Evolutionary conservation across 2,329 filamentous ascomycete genomes (phyloP).

Genomic region (Rutstroemia sp.): DNA sequence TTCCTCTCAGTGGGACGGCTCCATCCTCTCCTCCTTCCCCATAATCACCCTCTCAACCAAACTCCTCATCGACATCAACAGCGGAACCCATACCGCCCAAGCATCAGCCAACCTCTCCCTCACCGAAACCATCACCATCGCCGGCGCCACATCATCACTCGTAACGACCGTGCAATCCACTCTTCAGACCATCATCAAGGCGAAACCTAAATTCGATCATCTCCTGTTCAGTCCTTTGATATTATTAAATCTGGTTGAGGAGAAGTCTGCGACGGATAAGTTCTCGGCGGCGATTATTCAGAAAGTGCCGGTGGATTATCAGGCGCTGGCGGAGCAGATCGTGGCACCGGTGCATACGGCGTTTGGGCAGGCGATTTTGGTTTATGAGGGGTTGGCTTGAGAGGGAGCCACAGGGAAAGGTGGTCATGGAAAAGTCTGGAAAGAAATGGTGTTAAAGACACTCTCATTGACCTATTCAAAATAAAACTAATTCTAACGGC

Average conservation of each 20-base stretch:
- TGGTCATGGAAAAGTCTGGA: not conserved
- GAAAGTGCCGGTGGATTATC: conserved; percentile 14
- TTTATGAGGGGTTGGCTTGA: conserved; percentile 6
- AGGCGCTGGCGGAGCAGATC: conserved; percentile 22
- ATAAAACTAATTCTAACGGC: not conserved
- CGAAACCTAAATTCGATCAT: conserved; percentile 39
- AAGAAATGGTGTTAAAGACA: no score
- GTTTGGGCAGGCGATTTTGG: conserved; percentile 44
- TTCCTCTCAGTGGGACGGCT: not conserved
- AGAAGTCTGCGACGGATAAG: conserved; percentile 34
- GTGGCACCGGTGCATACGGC: conserved; percentile 39
- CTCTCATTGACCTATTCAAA: no score
- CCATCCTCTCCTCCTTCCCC: not conserved
- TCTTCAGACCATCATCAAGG: conserved; percentile 29
- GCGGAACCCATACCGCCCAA: conserved; percentile 33
- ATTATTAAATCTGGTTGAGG: conserved; percentile 34
- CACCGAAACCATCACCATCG: conserved; percentile 31
- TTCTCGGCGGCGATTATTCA: conserved; percentile 15
- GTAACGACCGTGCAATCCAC: conserved; percentile 41
- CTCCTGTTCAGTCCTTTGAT: conserved; percentile 35
- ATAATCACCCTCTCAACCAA: conserved; percentile 24
- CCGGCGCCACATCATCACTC: conserved; percentile 38
- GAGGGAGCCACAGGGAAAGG: not conserved
- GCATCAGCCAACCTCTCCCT: conserved; percentile 33
- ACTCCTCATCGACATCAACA: conserved; percentile 35